Evolutionary conservation across 768 basidiomycete genomes (phyloP), one percentile per base, ranked within the genome.

Genomic region (Amanita exitialis): DNA sequence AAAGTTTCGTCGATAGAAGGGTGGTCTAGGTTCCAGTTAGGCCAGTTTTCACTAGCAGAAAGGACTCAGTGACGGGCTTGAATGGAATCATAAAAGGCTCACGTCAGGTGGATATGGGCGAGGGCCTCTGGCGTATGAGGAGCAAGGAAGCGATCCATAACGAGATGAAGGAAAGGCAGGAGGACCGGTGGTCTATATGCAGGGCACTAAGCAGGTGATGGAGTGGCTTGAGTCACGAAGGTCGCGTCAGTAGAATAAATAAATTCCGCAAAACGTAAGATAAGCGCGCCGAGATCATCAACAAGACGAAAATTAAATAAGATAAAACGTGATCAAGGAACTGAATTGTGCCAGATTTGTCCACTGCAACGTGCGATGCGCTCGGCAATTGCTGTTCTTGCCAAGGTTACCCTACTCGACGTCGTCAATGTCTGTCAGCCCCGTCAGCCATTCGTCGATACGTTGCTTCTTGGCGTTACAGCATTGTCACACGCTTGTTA

Each of bases 91-190:
- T 51, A 41, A 13, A 42, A 27, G 21, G 71, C 77, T 47, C 66
- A 86, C 88, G 74, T 82, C 44, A 88, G 66, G 55, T 80, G 80
- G 55, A 62, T 72, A 66, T 89, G 77, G 20, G 88, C 86, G 51
- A 75, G 61, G 44, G 86, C 86, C 66, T 90, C 87, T 52, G 80
- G 81, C 18, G 83, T 79, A 52, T 85, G 73, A 20, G 87, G 85
- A 6, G 83, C 78, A 47, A 86, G 74, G 65, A 86, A 82, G 59
- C 78, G 78, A 57, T 86, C 83, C 79, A 89, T 85, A 55, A 54
- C 60, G 28, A 10, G 36, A 41, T 52, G 46, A 49, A 34, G 45
- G 50, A 43, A 51, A 37, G 51, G 53, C 53, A 51, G 48, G 45
- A n/a, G n/a, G n/a, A n/a, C n/a, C n/a, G n/a, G n/a, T n/a, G n/a